A percentile compares a stretch with the other conserved stretches of the same genome.
phyloP scores from a whole-genome alignment of 2,329 filamentous ascomycete species.

The Bipolaris victoriae region DNA sequence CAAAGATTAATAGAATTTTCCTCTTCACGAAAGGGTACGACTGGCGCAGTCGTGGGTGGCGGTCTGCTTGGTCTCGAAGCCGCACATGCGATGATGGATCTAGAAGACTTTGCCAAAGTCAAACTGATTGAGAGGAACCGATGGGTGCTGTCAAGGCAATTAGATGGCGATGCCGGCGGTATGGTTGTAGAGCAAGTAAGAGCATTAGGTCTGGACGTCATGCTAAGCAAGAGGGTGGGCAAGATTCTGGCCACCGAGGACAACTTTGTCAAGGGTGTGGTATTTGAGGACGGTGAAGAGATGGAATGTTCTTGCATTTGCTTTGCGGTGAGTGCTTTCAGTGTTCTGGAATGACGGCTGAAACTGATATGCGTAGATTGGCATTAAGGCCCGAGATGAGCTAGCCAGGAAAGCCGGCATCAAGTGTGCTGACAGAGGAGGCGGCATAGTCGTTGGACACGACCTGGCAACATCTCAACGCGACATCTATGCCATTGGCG shows the following conservation, averaged over 20 bases:
- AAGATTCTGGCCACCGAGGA: slow-evolving; percentile 71
- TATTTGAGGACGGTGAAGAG: slow-evolving; percentile 79
- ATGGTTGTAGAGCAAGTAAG: slow-evolving; percentile 84
- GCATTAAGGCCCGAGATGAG: slow-evolving; percentile 80
- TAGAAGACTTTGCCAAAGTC: slow-evolving; percentile 75
- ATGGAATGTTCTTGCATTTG: slow-evolving; percentile 82
- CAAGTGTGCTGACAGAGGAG: slow-evolving; percentile 72
- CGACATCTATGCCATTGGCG: slow-evolving; percentile 85
- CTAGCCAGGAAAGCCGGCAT: slow-evolving; percentile 74
- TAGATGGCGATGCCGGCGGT: slow-evolving; percentile 79
- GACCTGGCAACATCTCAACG: slow-evolving; percentile 71
- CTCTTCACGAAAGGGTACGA: slow-evolving; percentile 67
- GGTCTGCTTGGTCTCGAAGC: slow-evolving; percentile 86
- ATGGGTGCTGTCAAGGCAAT: slow-evolving; percentile 82
- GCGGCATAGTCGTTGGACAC: slow-evolving; percentile 74
- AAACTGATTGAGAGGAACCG: slow-evolving; percentile 80
- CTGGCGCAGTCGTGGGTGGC: slow-evolving; percentile 80
- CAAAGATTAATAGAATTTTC: slow-evolving; percentile 78
- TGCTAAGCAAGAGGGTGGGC: slow-evolving; percentile 77
- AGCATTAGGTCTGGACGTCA: slow-evolving; percentile 77
- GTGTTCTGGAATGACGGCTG: not conserved
- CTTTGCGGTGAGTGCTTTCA: slow-evolving; percentile 66
- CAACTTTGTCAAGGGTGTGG: slow-evolving; percentile 73
- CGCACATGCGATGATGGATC: slow-evolving; percentile 88
- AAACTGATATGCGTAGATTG: slow-evolving; percentile 61